A percentile compares a stretch with the other conserved stretches of the same genome.
Evolutionary conservation across 306 rosid genomes (phyloP).

Genomic region (Begonia peltatifolia): DNA sequence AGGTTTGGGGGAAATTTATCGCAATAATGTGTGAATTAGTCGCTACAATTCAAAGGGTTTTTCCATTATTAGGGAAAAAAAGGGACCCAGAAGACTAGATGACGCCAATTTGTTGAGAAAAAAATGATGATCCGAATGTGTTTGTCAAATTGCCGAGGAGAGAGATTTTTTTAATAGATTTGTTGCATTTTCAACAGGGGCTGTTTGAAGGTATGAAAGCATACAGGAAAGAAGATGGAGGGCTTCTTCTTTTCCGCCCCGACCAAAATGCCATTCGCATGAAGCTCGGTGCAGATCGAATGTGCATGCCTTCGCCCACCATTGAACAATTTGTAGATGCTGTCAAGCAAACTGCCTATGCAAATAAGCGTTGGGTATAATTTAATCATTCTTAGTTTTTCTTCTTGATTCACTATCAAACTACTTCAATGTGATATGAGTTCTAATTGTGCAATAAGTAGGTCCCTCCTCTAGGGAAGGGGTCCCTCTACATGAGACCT

Average conservation of each 20-base stretch:
- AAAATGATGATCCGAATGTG: background rate
- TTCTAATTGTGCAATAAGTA: slow-evolving; percentile 9
- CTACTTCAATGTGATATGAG: background rate
- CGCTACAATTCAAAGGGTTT: too few relatives aligned
- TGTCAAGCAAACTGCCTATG: slow-evolving; percentile 48
- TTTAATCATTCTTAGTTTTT: too few relatives aligned
- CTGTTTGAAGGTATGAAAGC: slow-evolving; percentile 85
- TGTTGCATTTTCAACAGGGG: slow-evolving; percentile 28
- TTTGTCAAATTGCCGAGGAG: background rate
- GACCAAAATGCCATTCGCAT: slow-evolving; percentile 60
- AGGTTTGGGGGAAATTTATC: slow-evolving; percentile 19
- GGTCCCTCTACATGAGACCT: slow-evolving; percentile 77
- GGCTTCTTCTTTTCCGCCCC: slow-evolving; percentile 62
- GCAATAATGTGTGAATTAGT: too few relatives aligned
- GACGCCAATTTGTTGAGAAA: too few relatives aligned
- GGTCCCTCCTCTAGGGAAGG: slow-evolving; percentile 84
- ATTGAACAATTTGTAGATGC: slow-evolving; percentile 54
- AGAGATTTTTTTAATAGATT: background rate
- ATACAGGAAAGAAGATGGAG: slow-evolving; percentile 60
- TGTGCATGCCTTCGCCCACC: slow-evolving; percentile 83
- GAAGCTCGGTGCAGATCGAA: slow-evolving; percentile 63
- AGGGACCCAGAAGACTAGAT: too few relatives aligned
- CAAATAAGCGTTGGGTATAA: slow-evolving; percentile 82
- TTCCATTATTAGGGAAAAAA: too few relatives aligned
- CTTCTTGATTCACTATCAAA: background rate